Evolutionary conservation across 164 flowering plant genomes (phyloP).

Genomic region (Brasenia schreberi): DNA sequence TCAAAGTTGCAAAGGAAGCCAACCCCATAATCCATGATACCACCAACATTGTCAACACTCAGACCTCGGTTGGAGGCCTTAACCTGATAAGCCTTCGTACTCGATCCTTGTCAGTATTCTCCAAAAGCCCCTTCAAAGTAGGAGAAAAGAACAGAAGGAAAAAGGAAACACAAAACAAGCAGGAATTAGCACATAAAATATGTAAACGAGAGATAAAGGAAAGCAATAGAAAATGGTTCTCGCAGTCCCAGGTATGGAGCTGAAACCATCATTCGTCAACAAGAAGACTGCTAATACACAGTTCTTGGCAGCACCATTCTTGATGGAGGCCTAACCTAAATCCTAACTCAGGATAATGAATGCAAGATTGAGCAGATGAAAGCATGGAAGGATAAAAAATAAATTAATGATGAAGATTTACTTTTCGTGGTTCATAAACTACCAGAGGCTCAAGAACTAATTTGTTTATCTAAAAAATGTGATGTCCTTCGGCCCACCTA

Average conservation of each 20-base stretch:
- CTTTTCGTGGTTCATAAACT: too few species aligned
- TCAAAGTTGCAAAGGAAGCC: too few species aligned
- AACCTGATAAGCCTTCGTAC: conserved; percentile 36
- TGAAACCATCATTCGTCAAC: neutral
- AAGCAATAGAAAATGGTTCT: neutral
- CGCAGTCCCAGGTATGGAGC: neutral
- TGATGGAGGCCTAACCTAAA: too few species aligned
- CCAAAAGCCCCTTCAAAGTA: conserved; percentile 47
- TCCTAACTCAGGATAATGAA: too few species aligned
- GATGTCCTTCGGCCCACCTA: too few species aligned
- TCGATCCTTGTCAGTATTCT: conserved; percentile 48
- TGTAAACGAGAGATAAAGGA: neutral
- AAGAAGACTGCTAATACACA: neutral
- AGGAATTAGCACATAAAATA: neutral
- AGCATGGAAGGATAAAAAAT: too few species aligned
- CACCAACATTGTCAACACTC: conserved; percentile 1
- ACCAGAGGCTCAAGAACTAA: too few species aligned
- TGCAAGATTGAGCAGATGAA: too few species aligned
- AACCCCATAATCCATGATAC: too few species aligned
- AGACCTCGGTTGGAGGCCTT: conserved; percentile 44
- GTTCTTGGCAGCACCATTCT: too few species aligned
- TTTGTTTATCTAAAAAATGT: too few species aligned
- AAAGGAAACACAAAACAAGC: neutral
- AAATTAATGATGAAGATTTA: too few species aligned
- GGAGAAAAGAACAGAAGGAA: neutral